Evolutionary conservation across 805 yeast species (phyloP).

Genomic region (Vanderwaltozyma yarrowii): DNA sequence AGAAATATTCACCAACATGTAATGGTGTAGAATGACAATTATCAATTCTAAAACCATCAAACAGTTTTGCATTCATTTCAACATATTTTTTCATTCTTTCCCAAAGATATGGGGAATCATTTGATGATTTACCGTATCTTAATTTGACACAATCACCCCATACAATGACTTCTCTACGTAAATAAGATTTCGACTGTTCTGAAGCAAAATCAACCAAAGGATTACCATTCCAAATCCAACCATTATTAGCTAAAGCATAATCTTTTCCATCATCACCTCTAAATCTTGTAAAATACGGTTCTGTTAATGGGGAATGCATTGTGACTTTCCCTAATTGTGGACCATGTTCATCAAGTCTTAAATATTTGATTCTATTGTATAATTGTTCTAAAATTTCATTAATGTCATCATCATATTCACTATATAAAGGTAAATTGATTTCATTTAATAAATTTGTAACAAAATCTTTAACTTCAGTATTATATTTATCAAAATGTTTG

Average conservation of each 20-base stretch:
- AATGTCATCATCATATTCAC: conserved; percentile 65
- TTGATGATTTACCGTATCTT: conserved; percentile 66
- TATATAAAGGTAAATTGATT: conserved; percentile 63
- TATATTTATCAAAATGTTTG: conserved; percentile 25
- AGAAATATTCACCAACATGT: conserved; percentile 82
- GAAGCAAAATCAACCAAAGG: conserved; percentile 93
- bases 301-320: conserved; percentile 53
- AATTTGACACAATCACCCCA: conserved; percentile 98
- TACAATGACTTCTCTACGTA: conserved; percentile 85
- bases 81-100: conserved; percentile 74
- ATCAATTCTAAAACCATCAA: conserved; percentile 86
- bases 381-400: conserved; percentile 57
- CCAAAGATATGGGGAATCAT: conserved; percentile 89
- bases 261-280: conserved; percentile 39
- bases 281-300: conserved; percentile 80
- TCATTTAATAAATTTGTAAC: conserved; percentile 59
- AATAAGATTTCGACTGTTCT: conserved; percentile 61
- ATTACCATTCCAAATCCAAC: conserved; percentile 98
- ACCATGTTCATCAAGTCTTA: conserved; percentile 71
- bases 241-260: conserved; percentile 83
- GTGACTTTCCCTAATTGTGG: conserved; percentile 67
- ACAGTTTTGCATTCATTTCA: conserved; percentile 56
- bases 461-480: conserved; percentile 28
- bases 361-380: conserved; percentile 63
- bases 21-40: conserved; percentile 95